phyloP scores from a whole-genome alignment of 129 eudicot genomes.

The Centella asiatica region DNA sequence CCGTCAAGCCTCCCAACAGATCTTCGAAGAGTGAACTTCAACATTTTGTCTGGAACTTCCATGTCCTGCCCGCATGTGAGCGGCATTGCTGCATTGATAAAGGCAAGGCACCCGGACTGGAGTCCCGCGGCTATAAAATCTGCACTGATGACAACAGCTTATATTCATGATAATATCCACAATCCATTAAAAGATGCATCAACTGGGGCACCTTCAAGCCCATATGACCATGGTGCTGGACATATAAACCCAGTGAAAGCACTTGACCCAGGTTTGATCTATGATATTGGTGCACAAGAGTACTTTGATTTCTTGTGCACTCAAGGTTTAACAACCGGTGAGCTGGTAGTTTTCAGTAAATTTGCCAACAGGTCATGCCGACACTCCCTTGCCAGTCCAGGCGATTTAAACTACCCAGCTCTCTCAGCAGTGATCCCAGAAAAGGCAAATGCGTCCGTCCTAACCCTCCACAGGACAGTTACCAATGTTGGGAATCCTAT shows the following conservation, averaged over 20 bases:
- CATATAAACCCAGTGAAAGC: constrained; percentile 75
- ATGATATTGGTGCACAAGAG: constrained; percentile 62
- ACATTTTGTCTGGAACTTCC: constrained; percentile 84
- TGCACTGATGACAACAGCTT: constrained; percentile 89
- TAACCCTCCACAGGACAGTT: constrained; percentile 55
- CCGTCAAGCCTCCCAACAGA: constrained; percentile 73
- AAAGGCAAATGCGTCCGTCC: constrained; percentile 18
- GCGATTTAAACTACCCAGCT: constrained; percentile 87
- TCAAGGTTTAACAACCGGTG: constrained; percentile 47
- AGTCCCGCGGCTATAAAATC: constrained; percentile 91
- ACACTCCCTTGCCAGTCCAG: constrained; percentile 32
- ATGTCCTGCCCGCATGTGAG: constrained; percentile 98
- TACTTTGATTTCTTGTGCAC: constrained; percentile 75
- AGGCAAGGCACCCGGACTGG: constrained; percentile 77
- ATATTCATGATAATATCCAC: constrained; percentile 49
- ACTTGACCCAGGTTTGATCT: constrained; percentile 74
- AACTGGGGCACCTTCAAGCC: constrained; percentile 40
- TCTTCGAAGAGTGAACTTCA: constrained; percentile 55
- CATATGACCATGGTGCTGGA: constrained; percentile 88
- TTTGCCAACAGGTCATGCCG: constrained; percentile 49
- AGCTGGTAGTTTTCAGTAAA: constrained; percentile 56
- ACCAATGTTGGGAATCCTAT: constrained; percentile 65
- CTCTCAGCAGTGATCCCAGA: constrained; percentile 64
- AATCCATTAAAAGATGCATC: constrained; percentile 56
- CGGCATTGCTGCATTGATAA: constrained; percentile 78